Base-by-base conservation (phyloP, 495 filamentous ascomycete species). In the Neurospora intermedia region DNA sequence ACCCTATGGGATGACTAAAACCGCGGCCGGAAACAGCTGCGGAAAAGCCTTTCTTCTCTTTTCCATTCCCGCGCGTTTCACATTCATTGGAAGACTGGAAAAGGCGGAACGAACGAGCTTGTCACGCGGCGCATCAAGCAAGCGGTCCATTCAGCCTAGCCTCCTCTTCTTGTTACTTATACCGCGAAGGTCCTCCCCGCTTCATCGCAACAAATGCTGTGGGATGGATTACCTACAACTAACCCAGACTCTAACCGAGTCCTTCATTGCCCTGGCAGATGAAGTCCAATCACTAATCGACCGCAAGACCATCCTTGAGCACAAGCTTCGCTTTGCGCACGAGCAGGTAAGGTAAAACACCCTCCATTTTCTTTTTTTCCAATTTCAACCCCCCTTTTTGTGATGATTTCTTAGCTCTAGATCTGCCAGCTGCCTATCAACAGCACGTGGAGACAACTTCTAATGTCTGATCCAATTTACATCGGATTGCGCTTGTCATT, bases 371-470 rank as follows among this genome's bases (percentile, higher is more conserved):
- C 70, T 66, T 75, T 66, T 75, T 73, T 70, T 72, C 71, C 69
- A 39, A 72, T 20, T 16, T 13, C 62, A 23, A 8, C 39, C 41
- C 23, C 62, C 59, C 54, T 69, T 81, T 74, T 46, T 72, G 73
- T 78, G 76, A 88, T 89, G 90, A 91, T 89, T 86, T 74, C 74
- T 89, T 91, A 91, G 89, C 89, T 91, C 89, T 91, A 91, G 89
- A 91, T 88, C 89, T 88, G 84, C 54, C 81, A 91, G 88, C 83
- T 86, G 83, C 82, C 73, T 80, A 77, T 73, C 80, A 79, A 82
- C 83, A 79, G 81, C 83, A 75, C 35, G 82, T 88, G 89, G 79
- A 84, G 88, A 89, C 75, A 88, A 72, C 35, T 72, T 74, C 45
- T 72, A 78, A 73, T 80, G 70, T 76, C 78, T 80, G 79, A 81